Percentiles rank a stretch among this genome's conserved stretches.
Conservation (phyloP, 805 yeast species). For the Myxozyma nipponensis region DNA sequence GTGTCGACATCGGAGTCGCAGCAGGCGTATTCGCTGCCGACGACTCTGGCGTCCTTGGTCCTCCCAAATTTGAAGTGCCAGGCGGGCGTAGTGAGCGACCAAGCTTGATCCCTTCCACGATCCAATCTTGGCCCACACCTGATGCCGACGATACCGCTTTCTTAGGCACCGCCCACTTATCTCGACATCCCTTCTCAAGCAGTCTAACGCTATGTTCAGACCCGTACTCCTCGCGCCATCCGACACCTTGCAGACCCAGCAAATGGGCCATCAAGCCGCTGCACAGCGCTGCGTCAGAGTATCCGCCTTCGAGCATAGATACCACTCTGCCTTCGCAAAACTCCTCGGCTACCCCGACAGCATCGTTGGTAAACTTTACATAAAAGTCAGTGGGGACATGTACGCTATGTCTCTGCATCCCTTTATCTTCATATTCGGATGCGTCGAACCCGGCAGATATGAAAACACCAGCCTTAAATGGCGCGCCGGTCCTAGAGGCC, state of each 20-base stretch:
- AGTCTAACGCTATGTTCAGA: slow-evolving; percentile 1
- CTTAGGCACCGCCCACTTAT: slow-evolving; percentile 17
- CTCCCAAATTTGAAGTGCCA: neutral
- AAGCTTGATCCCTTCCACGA: slow-evolving; percentile 32
- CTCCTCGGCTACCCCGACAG: slow-evolving; percentile 61
- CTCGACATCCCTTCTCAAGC: slow-evolving; percentile 20
- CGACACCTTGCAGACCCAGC: slow-evolving; percentile 53
- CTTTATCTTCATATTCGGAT: slow-evolving; percentile 72
- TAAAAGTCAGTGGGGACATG: slow-evolving; percentile 80
- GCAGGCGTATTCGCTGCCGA: slow-evolving; percentile 5
- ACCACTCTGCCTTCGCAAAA: slow-evolving; percentile 59
- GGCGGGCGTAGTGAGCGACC: slow-evolving; percentile 36
- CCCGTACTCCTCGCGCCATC: slow-evolving; percentile 17
- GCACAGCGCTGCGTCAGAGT: slow-evolving; percentile 73
- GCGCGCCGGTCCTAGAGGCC: slow-evolving; percentile 35
- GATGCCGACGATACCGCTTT: slow-evolving; percentile 3
- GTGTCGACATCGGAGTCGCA: neutral
- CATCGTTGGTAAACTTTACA: slow-evolving; percentile 66
- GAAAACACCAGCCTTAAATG: slow-evolving; percentile 57
- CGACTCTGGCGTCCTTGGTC: slow-evolving; percentile 6
- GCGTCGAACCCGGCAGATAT: slow-evolving; percentile 89
- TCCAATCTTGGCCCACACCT: slow-evolving; percentile 10
- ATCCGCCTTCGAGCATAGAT: slow-evolving; percentile 80
- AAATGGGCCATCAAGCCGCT: slow-evolving; percentile 79
- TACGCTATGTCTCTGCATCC: slow-evolving; percentile 81